Evolutionary conservation across 768 basidiomycete species (phyloP), one percentile per base, ranked within the genome.

Genomic region (Tylopilus sp.): DNA sequence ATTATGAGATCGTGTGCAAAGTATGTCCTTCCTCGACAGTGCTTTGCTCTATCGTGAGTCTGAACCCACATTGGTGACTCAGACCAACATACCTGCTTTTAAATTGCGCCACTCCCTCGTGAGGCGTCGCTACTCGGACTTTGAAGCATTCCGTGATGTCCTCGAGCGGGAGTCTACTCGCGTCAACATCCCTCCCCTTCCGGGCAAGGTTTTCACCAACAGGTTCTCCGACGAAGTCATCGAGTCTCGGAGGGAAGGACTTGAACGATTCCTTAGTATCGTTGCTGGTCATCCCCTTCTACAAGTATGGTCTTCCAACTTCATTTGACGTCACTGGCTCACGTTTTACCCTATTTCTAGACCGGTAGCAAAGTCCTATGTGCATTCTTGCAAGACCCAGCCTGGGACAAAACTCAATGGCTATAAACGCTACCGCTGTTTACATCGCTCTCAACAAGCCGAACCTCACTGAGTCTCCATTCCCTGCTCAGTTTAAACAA

Each of bases 41-140:
- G 14, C 41, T 50, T 46, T 49, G 30, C 49, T 45, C 31, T 25
- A 45, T 31, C 30, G 43, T 29, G 48, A 24, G 42, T 31, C 50
- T 59, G 40, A 60, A 14, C 28, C 19, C 25, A 22, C 16, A 33
- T 34, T 13, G 22, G 26, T 14, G 11, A 48, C 45, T 12, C 58
- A 97, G 94, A 98, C 97, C 62, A 98, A 98, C 72, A 99, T 98
- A 62, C 97, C 95, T 30, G 96, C 96, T 0, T 99, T 99, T 79
- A 97, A 98, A 69, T 81, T 98, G 38, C 90, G 87, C n/a, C 89
- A 92, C 72, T 93, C 91, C 11, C 76, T 89, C 36, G 92, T 95
- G 41, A 83, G 92, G 45, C 79, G 92, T 41, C 86, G 92, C 44
- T 95, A 95, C 69, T 92, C 87, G 37, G 92, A 95, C 69, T 95